Base-by-base conservation (phyloP, 2,329 filamentous ascomycete genomes). In the Cadophora luteo-olivacea region DNA sequence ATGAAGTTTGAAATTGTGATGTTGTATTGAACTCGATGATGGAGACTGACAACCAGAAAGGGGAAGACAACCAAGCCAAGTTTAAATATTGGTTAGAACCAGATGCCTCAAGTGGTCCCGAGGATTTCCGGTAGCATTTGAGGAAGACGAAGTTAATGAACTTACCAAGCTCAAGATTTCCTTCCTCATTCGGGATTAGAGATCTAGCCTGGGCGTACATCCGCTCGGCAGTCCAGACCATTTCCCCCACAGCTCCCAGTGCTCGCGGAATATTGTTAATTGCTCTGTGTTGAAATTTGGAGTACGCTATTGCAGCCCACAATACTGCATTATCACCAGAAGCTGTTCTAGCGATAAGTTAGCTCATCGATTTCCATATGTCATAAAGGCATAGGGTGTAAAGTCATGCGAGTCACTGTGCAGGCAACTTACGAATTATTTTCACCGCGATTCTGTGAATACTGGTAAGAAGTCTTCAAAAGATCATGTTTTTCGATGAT, bases 401-500 rank as follows among this genome's bases (percentile, higher is more conserved):
- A 45, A 19, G 14, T 45, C 16, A 14, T 45, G 41, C 4, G 1
- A 45, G 41, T 45, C 2, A 5, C 12, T 45, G 2, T 16, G 41
- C 16, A 19, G 16, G 6, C n/a, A 22, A 61, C 68, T 62, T 69
- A 61, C 8, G 61, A 25, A 11, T 66, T 55, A n/a, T 52, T 51
- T 16, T 48, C 57, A 19, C 69, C 69, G 5, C 67, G 67, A 24
- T 65, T 72, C 36, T 74, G 75, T 11, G 74, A 73, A 66, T 78
- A 78, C 61, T 78, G 76, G 58, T 78, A 76, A 8, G 76, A 77
- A 1, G 73, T 74, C 41, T 75, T 70, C 22, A 78, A 60, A 8
- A 78, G 66, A 71, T 78, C 75, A 68, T 90, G 86, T 70, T 89
- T 91, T 71, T 93, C 89, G 12, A 91, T 82, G 32, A 94, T 88